These are phyloP conservation scores for Nematodospora valgi DNA, from an alignment of 805 yeast species.

Conservation along the genomic window DNA sequence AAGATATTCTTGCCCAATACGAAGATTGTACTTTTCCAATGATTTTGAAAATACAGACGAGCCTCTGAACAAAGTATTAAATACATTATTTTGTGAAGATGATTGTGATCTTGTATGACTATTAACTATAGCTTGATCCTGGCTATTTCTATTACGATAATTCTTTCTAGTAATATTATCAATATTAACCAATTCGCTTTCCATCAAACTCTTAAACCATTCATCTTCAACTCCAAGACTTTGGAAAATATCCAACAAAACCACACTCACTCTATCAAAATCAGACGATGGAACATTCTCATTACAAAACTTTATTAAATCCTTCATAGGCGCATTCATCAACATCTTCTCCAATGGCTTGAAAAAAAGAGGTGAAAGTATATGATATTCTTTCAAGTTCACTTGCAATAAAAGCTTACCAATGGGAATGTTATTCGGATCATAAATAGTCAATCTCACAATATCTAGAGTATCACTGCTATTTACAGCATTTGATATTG, in stretches of 20 bases:
- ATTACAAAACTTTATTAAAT: slow-evolving; percentile 49
- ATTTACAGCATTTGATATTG: slow-evolving; percentile 1
- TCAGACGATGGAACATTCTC: slow-evolving; percentile 34
- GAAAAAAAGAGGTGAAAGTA: slow-evolving; percentile 60
- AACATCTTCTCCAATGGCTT: slow-evolving; percentile 62
- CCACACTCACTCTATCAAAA: slow-evolving; percentile 53
- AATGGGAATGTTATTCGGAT: slow-evolving; percentile 39
- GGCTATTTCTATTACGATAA: slow-evolving; percentile 24
- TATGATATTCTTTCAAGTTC: slow-evolving; percentile 48
- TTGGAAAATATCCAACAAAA: slow-evolving; percentile 73
- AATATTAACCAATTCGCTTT: slow-evolving; percentile 55
- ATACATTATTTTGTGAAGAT: slow-evolving; percentile 29
- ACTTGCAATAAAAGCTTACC: slow-evolving; percentile 59
- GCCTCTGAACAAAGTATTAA: slow-evolving; percentile 64
- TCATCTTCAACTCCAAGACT: slow-evolving; percentile 62
- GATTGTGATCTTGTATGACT: slow-evolving; percentile 6
- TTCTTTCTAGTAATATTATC: slow-evolving; percentile 44
- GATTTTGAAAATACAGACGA: slow-evolving; percentile 80
- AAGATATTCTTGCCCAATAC: slow-evolving; percentile 77
- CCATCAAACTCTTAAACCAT: slow-evolving; percentile 71
- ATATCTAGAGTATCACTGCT: slow-evolving; percentile 23
- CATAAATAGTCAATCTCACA: slow-evolving; percentile 45
- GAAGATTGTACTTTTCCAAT: slow-evolving; percentile 68
- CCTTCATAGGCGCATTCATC: slow-evolving; percentile 47
- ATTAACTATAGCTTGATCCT: slow-evolving; percentile 5